Evolutionary conservation across 495 filamentous ascomycete genomes (phyloP), one percentile per base, ranked within the genome.

Genomic region (Lophium mytilinum): DNA sequence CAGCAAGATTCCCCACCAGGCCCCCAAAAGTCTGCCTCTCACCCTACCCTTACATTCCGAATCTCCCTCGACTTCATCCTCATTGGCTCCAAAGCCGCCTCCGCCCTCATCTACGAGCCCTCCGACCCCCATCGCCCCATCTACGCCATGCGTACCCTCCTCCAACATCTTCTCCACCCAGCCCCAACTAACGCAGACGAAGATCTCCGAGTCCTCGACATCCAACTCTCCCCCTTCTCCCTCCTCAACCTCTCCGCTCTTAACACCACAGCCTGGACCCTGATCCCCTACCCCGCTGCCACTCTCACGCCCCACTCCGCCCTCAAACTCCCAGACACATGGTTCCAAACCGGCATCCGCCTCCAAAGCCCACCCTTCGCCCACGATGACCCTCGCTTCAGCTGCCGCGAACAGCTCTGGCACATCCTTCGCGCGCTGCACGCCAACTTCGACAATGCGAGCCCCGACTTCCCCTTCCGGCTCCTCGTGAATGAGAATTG

Each of bases 31-130:
- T 30, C 24, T 2, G 3, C 24, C 24, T 30, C 24, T 3, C 24
- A 30, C 3, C 24, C 24, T 30, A 6, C 2, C 24, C 24, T 30
- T 30, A 48, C 54, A 15, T 46, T 62, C 12, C 18, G 41, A 36
- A 8, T 63, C 37, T 33, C 39, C 18, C 37, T 62, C 35, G 52
- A 66, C 46, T 63, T 58, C 56, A 43, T 49, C 30, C 56, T 68
- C 17, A 49, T 67, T 24, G 60, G 60, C 24, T 47, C 14, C 0
- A 59, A 57, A 34, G 35, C 47, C 12, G 39, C 57, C 33, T 61
- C 61, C 35, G 12, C 47, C 36, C 15, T 51, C 30, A 15, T 52
- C 15, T 63, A 65, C 58, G 54, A 52, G 53, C 52, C 12, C 55
- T 9, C 60, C 21, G 50, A 43, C 10, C 37, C 33, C 19, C 15